Conservation (phyloP, 2,329 filamentous ascomycete genomes). For the Nothophaeocryptopus gaeumannii region DNA sequence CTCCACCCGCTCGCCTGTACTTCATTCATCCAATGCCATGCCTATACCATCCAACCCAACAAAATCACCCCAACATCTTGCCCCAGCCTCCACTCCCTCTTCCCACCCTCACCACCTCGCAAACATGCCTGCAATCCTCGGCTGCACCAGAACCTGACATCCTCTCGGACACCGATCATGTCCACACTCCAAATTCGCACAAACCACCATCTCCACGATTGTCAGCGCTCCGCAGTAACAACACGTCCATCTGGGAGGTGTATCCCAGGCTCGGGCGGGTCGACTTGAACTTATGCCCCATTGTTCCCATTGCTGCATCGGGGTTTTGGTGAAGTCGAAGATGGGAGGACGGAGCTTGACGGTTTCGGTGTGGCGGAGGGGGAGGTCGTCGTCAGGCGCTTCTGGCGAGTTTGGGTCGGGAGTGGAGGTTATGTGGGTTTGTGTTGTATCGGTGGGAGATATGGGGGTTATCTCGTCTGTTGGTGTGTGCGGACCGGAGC, state of each 20-base stretch:
- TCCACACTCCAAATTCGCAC: slow-evolving; percentile 26
- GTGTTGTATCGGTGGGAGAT: background rate
- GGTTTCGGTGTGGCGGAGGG: background rate
- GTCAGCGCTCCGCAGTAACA: slow-evolving; percentile 27
- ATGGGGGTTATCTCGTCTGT: too few species aligned
- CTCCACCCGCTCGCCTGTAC: too few species aligned
- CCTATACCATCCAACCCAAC: background rate
- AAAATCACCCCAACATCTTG: background rate
- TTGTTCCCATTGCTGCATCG: slow-evolving; percentile 19
- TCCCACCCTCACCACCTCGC: background rate
- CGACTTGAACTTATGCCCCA: slow-evolving; percentile 16
- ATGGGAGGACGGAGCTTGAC: slow-evolving; percentile 20
- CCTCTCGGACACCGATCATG: slow-evolving; percentile 27
- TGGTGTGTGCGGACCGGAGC: too few species aligned
- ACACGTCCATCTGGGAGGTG: slow-evolving; percentile 31
- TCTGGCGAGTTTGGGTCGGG: background rate
- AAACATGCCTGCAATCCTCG: background rate
- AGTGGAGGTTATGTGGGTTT: background rate
- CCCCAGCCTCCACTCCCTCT: background rate
- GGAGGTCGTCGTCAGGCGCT: background rate
- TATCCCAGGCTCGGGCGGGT: slow-evolving; percentile 20
- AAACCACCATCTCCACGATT: slow-evolving; percentile 32
- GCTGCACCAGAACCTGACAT: slow-evolving; percentile 8
- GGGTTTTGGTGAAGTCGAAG: slow-evolving; percentile 16
- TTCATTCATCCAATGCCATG: too few species aligned